phyloP scores from a whole-genome alignment of 441 rosid species.

The Populus hybrid region DNA sequence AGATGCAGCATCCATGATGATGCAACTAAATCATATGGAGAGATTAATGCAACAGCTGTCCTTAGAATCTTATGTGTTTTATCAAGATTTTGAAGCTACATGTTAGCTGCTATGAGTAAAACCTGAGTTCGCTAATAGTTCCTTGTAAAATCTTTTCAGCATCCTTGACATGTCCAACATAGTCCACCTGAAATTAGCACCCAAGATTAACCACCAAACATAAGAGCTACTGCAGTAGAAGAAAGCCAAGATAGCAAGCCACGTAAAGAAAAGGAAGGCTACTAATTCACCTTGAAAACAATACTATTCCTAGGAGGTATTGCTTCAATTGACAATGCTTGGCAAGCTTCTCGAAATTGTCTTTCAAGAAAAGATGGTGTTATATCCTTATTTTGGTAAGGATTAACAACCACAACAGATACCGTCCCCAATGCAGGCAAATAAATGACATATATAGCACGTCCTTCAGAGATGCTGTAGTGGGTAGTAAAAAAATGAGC shows the following conservation, averaged over 20 bases:
- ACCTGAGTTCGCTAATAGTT: constrained; percentile 83
- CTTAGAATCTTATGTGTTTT: not conserved
- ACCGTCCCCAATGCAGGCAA: constrained; percentile 50
- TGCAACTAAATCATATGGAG: constrained; percentile 1
- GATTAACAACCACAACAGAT: constrained; percentile 70
- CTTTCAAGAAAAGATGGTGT: constrained; percentile 70
- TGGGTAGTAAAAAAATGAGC: constrained; percentile 10
- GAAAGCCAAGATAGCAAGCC: constrained; percentile 17
- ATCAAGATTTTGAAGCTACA: constrained; percentile 5
- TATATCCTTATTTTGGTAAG: constrained; percentile 63
- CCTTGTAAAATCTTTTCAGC: constrained; percentile 74
- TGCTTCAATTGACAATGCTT: constrained; percentile 54
- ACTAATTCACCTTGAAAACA: constrained; percentile 54
- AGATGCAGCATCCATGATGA: constrained; percentile 5
- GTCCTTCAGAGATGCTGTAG: constrained; percentile 71
- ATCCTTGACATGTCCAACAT: constrained; percentile 64
- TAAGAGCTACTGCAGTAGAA: constrained; percentile 8
- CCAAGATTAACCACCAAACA: constrained; percentile 9
- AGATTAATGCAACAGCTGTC: not conserved
- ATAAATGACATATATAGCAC: constrained; percentile 69
- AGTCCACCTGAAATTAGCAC: constrained; percentile 65
- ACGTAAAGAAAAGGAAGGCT: constrained; percentile 8
- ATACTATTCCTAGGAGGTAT: constrained; percentile 39
- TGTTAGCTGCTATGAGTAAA: constrained; percentile 15
- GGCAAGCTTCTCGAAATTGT: constrained; percentile 88